These are phyloP conservation scores for Cordyceps cicadae DNA, from an alignment of 2,329 filamentous ascomycete species.

Conservation along the genomic window DNA sequence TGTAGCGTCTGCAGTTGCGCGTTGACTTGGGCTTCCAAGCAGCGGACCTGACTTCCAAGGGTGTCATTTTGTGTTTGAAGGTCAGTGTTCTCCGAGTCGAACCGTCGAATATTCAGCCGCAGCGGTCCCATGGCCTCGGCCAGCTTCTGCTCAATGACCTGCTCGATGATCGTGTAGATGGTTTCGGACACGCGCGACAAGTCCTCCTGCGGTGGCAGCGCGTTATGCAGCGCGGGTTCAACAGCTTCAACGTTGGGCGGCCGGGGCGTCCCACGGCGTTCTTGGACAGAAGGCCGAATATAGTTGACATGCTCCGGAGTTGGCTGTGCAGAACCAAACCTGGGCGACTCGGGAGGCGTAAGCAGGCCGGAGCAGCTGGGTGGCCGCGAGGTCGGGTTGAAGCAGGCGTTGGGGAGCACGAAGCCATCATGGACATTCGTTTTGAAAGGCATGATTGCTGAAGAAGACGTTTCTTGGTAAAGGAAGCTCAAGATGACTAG, in stretches of 20 bases:
- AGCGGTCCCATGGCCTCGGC: conserved; percentile 24
- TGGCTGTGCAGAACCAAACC: background rate
- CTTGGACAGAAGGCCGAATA: no score
- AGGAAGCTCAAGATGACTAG: background rate
- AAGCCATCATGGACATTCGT: background rate
- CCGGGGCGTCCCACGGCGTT: background rate
- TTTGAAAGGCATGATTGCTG: background rate
- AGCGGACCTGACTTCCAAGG: conserved; percentile 12
- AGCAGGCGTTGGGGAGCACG: conserved; percentile 4
- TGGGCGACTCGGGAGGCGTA: conserved; percentile 18
- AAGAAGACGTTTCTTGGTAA: background rate
- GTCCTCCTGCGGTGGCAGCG: background rate
- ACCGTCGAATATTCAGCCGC: conserved; percentile 19
- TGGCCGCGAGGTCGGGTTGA: background rate
- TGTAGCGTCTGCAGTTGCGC: conserved; percentile 10
- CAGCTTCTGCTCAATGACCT: conserved; percentile 25
- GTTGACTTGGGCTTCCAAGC: background rate
- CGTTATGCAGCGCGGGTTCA: background rate
- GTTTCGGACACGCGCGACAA: conserved; percentile 15
- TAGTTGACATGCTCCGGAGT: background rate
- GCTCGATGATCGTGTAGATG: conserved; percentile 23
- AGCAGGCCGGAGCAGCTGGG: conserved; percentile 7
- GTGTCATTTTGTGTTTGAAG: conserved; percentile 19
- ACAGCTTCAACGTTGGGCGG: background rate
- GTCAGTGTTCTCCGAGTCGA: conserved; percentile 16